A percentile compares a stretch with the other conserved stretches of the same genome.
These are phyloP conservation scores for Colletotrichum sidae DNA, from an alignment of 2,329 filamentous ascomycete genomes.

Conservation along the genomic window DNA sequence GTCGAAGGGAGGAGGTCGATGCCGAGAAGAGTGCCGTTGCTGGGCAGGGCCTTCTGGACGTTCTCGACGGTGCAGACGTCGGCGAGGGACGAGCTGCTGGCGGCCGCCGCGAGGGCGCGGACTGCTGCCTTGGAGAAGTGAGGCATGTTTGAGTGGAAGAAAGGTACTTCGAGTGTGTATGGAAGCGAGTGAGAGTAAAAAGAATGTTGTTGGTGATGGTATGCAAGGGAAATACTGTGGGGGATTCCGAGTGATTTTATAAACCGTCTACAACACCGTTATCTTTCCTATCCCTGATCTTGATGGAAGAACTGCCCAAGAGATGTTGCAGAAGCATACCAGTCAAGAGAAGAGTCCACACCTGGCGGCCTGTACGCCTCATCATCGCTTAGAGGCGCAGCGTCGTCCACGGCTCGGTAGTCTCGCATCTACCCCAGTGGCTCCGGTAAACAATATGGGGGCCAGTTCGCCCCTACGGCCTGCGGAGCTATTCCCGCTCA, in stretches of 20 bases:
- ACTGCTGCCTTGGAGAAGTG: conserved; percentile 17
- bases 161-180: not conserved
- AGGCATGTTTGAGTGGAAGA: conserved; percentile 9
- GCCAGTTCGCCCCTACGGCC: not conserved
- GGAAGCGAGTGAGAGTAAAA: not conserved
- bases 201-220: conserved; percentile 4
- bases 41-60: conserved; percentile 40
- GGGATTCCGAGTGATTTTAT: conserved; percentile 8
- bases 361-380: conserved; percentile 14
- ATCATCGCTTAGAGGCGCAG: conserved; percentile 32
- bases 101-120: conserved; percentile 29
- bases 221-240: not conserved
- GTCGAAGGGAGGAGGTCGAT: conserved; percentile 42
- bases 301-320: not conserved
- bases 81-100: conserved; percentile 37
- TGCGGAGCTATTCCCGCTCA: not conserved
- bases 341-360: not conserved
- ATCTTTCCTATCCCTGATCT: too few species aligned
- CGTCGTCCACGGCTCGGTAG: not conserved
- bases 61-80: conserved; percentile 41
- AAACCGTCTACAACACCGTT: not conserved
- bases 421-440: conserved; percentile 21
- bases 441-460: not conserved
- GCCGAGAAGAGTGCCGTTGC: conserved; percentile 41
- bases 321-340: not conserved